Conservation (phyloP, 2,329 filamentous ascomycete species). For the Endoconidiophora laricicola region DNA sequence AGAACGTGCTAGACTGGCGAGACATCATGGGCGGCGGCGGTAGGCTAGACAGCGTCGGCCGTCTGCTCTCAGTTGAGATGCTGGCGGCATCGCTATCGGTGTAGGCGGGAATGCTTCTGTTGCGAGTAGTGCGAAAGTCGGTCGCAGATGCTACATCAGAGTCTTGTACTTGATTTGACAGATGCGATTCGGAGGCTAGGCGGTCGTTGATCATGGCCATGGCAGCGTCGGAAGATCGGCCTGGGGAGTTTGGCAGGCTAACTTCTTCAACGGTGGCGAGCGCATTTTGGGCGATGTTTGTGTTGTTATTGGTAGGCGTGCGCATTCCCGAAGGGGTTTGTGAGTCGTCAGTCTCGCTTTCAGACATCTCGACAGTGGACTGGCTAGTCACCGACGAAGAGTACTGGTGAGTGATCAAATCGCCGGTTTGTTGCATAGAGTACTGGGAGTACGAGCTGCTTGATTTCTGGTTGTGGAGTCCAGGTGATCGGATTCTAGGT, state of each 20-base stretch:
- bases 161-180: neutral
- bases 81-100: slow-evolving; percentile 49
- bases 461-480: neutral
- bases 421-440: slow-evolving; percentile 2
- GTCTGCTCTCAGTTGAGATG: slow-evolving; percentile 25
- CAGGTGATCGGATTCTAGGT: slow-evolving; percentile 54
- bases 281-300: slow-evolving; percentile 27
- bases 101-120: neutral
- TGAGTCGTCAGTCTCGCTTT: slow-evolving; percentile 37
- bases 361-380: slow-evolving; percentile 21
- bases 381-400: slow-evolving; percentile 9
- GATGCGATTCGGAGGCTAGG: slow-evolving; percentile 17
- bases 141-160: slow-evolving; percentile 6
- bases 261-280: slow-evolving; percentile 88
- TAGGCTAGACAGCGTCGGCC: slow-evolving; percentile 24
- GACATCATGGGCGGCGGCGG: slow-evolving; percentile 33
- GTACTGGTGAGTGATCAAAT: neutral
- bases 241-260: slow-evolving; percentile 58
- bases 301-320: slow-evolving; percentile 39
- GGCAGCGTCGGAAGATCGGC: slow-evolving; percentile 26
- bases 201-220: slow-evolving; percentile 37
- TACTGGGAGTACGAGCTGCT: slow-evolving; percentile 4
- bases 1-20: slow-evolving; percentile 47
- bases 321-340: slow-evolving; percentile 34
- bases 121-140: slow-evolving; percentile 3